phyloP scores from a whole-genome alignment of 495 filamentous ascomycete species.

The Trichoderma erinaceum region DNA sequence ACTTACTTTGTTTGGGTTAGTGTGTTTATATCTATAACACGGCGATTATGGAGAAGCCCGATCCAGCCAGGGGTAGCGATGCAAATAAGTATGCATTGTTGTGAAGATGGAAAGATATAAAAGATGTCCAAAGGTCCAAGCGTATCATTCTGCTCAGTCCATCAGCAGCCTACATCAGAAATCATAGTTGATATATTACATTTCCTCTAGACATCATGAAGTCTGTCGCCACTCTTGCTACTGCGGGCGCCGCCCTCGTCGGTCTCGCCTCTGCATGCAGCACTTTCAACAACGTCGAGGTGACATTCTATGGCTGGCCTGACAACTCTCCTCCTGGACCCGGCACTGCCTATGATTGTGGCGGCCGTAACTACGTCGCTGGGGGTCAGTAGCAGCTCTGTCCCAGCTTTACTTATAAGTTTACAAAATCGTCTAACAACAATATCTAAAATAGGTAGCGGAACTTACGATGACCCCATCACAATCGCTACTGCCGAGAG shows the following conservation, averaged over 20 bases:
- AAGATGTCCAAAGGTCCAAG: not conserved
- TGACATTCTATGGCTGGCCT: conserved; percentile 34
- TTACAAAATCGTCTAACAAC: too few species aligned
- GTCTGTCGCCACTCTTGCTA: not conserved
- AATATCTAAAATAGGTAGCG: not conserved
- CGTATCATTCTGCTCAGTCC: too few species aligned
- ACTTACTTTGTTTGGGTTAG: not conserved
- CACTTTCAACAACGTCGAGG: not conserved
- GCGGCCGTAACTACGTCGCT: conserved; percentile 28
- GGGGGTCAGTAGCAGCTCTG: conserved; percentile 20
- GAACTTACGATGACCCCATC: not conserved
- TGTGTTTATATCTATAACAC: too few species aligned
- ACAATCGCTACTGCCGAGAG: not conserved
- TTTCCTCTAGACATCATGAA: not conserved
- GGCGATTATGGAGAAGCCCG: too few species aligned
- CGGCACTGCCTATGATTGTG: conserved; percentile 33
- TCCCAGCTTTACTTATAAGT: too few species aligned
- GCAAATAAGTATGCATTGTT: too few species aligned
- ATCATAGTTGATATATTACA: too few species aligned
- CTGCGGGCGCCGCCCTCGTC: not conserved
- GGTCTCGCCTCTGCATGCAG: not conserved
- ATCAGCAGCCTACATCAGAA: too few species aligned
- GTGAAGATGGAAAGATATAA: not conserved
- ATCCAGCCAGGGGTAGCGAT: too few species aligned
- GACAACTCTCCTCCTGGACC: conserved; percentile 40